phyloP scores from a whole-genome alignment of 1,284 basidiomycete species.

The Caloboletus inedulis region DNA sequence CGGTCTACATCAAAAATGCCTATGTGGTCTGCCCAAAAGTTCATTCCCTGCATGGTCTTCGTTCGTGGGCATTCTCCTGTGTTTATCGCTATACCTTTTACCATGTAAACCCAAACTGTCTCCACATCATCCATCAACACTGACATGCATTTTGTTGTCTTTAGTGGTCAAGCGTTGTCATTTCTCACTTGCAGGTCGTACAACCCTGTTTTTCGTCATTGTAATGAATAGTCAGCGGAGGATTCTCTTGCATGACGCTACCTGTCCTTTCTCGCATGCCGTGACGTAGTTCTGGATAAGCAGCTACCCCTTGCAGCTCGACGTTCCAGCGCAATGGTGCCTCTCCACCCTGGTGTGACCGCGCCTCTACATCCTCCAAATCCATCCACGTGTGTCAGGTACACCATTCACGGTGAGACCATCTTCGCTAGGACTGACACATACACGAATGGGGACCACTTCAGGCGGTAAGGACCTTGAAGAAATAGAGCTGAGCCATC shows the following conservation, averaged over 20 bases:
- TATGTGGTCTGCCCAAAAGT: neutral
- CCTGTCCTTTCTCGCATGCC: neutral
- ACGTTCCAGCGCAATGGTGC: conserved; percentile 20
- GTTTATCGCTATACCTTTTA: neutral
- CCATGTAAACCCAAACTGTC: conserved; percentile 3
- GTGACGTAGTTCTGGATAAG: neutral
- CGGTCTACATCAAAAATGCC: neutral
- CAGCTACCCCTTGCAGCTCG: conserved; percentile 5
- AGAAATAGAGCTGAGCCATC: conserved; percentile 78
- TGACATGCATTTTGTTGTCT: neutral
- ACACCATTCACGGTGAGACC: conserved; percentile 72
- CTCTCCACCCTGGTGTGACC: conserved; percentile 11
- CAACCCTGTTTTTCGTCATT: neutral
- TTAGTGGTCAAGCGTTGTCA: neutral
- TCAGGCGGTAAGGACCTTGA: conserved; percentile 80
- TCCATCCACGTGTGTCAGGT: conserved; percentile 36
- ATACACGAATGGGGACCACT: neutral
- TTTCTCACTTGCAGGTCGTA: neutral
- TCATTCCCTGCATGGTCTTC: neutral
- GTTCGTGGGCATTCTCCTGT: neutral
- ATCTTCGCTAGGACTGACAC: neutral
- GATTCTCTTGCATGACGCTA: neutral
- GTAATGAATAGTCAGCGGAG: neutral
- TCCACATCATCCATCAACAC: neutral
- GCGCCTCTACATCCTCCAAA: neutral